Base-by-base conservation (phyloP, 2,329 filamentous ascomycete genomes). In the Hypoxylon sp. region DNA sequence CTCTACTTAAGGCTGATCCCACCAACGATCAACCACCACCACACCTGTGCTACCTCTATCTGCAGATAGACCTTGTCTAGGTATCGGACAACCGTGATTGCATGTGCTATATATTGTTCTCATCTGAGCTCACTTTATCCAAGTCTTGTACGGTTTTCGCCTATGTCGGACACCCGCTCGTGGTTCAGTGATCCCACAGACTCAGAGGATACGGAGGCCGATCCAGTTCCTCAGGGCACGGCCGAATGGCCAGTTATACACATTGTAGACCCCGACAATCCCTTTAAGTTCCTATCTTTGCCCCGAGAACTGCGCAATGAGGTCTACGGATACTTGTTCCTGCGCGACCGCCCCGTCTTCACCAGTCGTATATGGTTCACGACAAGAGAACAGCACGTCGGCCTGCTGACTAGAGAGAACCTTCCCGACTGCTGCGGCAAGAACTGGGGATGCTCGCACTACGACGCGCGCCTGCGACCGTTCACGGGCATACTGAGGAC, bases 271-370 rank as follows among this genome's bases (percentile, higher is more conserved):
- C 24, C 22, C 24, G 42, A 2, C 16, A 9, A 14, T 14, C 20
- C 24, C 7, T 56, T 60, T 42, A 32, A 32, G 26, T 56, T 63
- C n/a, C n/a, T 66, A 22, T 54, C 63, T 38, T 32, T 63, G 11
- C 64, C 59, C 11, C 30, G 44, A 16, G 59, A 66, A 18, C 51
- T 66, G 12, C 54, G 64, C 30, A 52, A 63, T 9, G 64, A 63
- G 38, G 28, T 63, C 3, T 60, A 66, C 32, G 36, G 30, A 1
- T 33, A 56, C 38, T 42, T 66, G 2, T 42, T 63, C 12, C 18
- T 63, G 4, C 32, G 36, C 20, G 2, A 28, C 1, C 3, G 20
- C 0, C 59, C 54, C 7, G 38, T 63, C 18, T 4, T 11, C 24
- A 55, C 49, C 45, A 30, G 33, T 9, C 26, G 44, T 1, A 38